Base-by-base conservation (phyloP, 2,329 filamentous ascomycete species). In the Phialophora tarda region DNA sequence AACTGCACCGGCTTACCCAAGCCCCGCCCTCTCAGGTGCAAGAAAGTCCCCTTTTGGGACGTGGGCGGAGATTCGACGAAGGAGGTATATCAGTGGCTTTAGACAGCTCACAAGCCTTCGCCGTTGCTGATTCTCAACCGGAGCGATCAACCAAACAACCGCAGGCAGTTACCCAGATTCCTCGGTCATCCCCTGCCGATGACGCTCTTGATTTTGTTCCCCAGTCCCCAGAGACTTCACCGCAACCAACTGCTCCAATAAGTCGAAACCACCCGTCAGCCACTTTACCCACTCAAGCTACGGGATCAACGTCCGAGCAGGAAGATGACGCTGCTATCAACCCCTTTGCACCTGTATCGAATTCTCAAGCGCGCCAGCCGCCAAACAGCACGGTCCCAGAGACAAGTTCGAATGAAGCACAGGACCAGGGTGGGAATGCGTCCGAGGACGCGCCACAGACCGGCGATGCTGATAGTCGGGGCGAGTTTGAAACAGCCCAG, bases 61-160 rank as follows among this genome's bases (percentile, higher is more conserved):
- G 64, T 57, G 32, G 58, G n/a, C 63, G 41, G 8, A 53, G 21
- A 38, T 4, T 38, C 7, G 50, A 59, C 51, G 34, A 17, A 34
- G 41, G 50, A n/a, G 14, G 47, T 8, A 38, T 50, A 8, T 24
- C 30, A 12, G 34, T 53, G 26, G 17, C 54, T 12, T 30, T 63
- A 7, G 23, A 38, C 30, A 66, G 68, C 34, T 68, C 68, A 41
- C 59, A 66, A 44, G 50, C 54, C 4, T 69, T 69, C 56, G 69
- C 68, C 14, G 59, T 72, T 12, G 68, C 68, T 47, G 66, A 71
- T 62, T 72, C 69, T 41, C 71, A 71, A 58, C 55, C 67, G 23
- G 65, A 68, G 28, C 71, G 69, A 24, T 51, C 59, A 12, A 44
- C 23, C 14, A 62, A 34, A 48, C 57, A 48, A 38, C 51, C 12